Evolutionary conservation across 805 yeast genomes (phyloP), one percentile per base, ranked within the genome.

Genomic region (Starmerella sirachaensis): DNA sequence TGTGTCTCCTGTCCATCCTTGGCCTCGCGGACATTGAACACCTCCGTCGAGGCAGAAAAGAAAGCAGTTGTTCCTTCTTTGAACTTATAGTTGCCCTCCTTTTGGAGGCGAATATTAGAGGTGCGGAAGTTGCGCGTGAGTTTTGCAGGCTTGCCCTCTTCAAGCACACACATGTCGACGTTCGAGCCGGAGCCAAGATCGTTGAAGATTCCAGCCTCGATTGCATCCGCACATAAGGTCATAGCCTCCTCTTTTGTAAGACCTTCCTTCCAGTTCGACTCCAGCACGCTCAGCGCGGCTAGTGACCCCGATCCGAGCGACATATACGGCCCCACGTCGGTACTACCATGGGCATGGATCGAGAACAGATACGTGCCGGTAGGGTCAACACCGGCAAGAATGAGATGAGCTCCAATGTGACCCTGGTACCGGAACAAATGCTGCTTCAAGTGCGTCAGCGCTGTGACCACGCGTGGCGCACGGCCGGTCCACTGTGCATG

Each of bases 171-270:
- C 46, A 91, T 66, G 59, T 91, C 98, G 25, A 91, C 97, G 56
- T 91, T 91, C 20, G 98, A 91, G 58, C 98, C 98, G 1, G 97
- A 88, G 34, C 98, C 98, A 56, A 88, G 72, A 68, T 91, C 98
- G 62, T 91, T 91, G 94, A 95, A 91, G 54, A 91, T 88, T 72
- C 98, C 98, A 13, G 94, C 84, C 63, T 83, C 82, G 55, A 91
- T 91, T 18, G 97, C 97, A 49, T 82, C 85, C 3, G 94, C 67
- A 45, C 94, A 88, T 37, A 91, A 68, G 50, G 73, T 75, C 64
- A 85, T 75, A n/a, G 97, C 97, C 58, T 84, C 94, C 33, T 85
- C 94, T 57, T 68, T 79, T 17, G 76, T 69, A 65, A 91, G 61
- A 48, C 72, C 82, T 48, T 72, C 75, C 54, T 70, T 74, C 93